Base-by-base conservation (phyloP, 177 flowering plant species). In the Vitis hybrid region DNA sequence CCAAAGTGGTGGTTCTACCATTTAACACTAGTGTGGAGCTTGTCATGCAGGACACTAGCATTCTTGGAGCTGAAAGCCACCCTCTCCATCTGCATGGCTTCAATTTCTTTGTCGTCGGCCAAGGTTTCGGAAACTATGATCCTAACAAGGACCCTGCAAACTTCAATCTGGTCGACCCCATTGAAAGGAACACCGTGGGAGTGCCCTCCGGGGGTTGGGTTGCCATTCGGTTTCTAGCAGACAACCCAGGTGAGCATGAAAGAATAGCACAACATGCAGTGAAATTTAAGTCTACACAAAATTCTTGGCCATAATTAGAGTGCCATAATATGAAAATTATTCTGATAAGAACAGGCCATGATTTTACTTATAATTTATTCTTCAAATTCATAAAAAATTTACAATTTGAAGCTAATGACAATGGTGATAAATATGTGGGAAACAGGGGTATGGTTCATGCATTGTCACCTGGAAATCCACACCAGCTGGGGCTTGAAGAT, bases 131-230 rank as follows among this genome's bases (percentile, higher is more conserved):
- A 8, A 85, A 81, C 66, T 85, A 75, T 54, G 79, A 85, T 51
- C 77, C 80, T 0, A 81, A 65, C 1, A 81, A 77, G 21, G 86
- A 83, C 69, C 84, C 86, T 7, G 45, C 64, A 12, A 75, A 69
- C 4, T 85, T 75, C 75, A 85, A 85, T 59, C 82, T 85, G 18
- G 66, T 79, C 45, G 84, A 85, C 58, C 88, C 86, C 3, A 74
- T 77, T 18, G 84, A 80, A 56, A 79, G 82, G 51, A 84, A 82
- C 82, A 82, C 88, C 0, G 69, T 79, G 1, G 83, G 80, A 34
- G 84, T 85, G 59, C 86, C 88, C 5, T 65, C 83, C 0, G 88
- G 86, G 1, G 88, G 86, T 15, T 85, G 88, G 86, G 76, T 81
- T 5, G 84, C 84, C n/a, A 78, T 85, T 19, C 83, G 86, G 14